Evolutionary conservation across 345 rosid species (phyloP).

Genomic region (Pistacia atlantica): DNA sequence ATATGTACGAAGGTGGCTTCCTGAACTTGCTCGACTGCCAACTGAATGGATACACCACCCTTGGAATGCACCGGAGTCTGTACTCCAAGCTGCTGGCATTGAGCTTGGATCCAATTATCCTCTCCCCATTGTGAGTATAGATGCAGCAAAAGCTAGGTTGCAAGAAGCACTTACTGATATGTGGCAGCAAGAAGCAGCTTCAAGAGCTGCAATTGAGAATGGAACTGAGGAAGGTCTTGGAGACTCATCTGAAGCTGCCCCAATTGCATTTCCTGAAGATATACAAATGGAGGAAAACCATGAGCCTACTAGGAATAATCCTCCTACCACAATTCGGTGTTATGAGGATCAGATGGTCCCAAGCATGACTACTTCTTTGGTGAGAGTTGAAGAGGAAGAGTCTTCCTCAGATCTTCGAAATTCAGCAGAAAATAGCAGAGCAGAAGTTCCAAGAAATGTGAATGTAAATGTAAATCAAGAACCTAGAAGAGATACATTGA

Average conservation of each 20-base stretch:
- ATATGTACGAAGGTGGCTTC: conserved; percentile 97
- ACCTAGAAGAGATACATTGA: conserved; percentile 45
- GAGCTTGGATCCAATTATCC: conserved; percentile 98
- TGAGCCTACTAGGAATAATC: conserved; percentile 58
- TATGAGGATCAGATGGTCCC: conserved; percentile 99
- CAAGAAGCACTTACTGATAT: conserved; percentile 81
- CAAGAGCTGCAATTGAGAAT: conserved; percentile 90
- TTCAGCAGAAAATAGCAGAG: conserved; percentile 62
- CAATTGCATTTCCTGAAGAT: conserved; percentile 81
- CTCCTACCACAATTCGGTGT: conserved; percentile 38
- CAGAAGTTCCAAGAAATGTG: conserved; percentile 79
- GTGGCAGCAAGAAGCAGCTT: conserved; percentile 98
- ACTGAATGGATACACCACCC: conserved; percentile 99
- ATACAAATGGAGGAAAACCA: conserved; percentile 61
- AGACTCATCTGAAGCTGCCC: conserved; percentile 74
- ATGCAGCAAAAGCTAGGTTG: conserved; percentile 83
- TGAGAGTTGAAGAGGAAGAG: conserved; percentile 78
- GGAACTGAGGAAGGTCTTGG: conserved; percentile 99
- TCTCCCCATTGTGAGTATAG: conserved; percentile 75
- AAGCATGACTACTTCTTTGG: conserved; percentile 76
- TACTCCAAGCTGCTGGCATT: conserved; percentile 95
- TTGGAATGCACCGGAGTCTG: conserved; percentile 92
- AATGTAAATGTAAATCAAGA: conserved; percentile 52
- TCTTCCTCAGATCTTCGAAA: conserved; percentile 58
- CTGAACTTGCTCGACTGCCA: conserved; percentile 93